Evolutionary conservation across 1,139 yeast genomes (phyloP).

Genomic region (Yamadazyma diddensiae): DNA sequence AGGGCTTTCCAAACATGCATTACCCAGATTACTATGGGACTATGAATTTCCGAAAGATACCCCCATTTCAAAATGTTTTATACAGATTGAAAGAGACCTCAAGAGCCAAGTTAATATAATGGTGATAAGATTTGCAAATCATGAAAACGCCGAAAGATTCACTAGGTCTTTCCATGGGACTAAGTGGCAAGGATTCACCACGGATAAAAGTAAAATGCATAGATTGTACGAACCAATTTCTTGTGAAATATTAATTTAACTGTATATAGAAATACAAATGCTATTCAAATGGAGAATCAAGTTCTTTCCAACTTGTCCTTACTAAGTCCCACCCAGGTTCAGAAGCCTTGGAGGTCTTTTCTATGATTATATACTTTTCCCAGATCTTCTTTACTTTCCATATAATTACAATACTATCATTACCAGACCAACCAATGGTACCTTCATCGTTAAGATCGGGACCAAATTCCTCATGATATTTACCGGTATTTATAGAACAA

Average conservation of each 20-base stretch:
- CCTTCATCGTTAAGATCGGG: slow-evolving; percentile 51
- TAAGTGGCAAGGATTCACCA: slow-evolving; percentile 33
- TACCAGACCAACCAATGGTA: slow-evolving; percentile 75
- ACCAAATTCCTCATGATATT: slow-evolving; percentile 31
- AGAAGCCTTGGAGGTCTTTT: slow-evolving; percentile 16
- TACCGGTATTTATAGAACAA: slow-evolving; percentile 68
- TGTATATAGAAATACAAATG: not conserved
- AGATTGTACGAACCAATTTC: slow-evolving; percentile 35
- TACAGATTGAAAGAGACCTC: slow-evolving; percentile 26
- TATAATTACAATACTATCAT: slow-evolving; percentile 60
- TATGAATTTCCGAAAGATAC: slow-evolving; percentile 27
- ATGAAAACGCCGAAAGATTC: slow-evolving; percentile 51
- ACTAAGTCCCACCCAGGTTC: slow-evolving; percentile 52
- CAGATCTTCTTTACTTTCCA: slow-evolving; percentile 76
- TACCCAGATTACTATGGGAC: slow-evolving; percentile 38
- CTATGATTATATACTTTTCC: slow-evolving; percentile 79
- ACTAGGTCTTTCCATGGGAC: slow-evolving; percentile 55
- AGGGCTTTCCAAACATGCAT: slow-evolving; percentile 31
- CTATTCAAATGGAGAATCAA: slow-evolving; percentile 25
- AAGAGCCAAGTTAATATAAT: slow-evolving; percentile 24
- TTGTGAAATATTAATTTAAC: slow-evolving; percentile 34
- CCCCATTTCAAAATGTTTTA: slow-evolving; percentile 14
- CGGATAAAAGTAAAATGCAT: slow-evolving; percentile 21
- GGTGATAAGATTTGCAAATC: slow-evolving; percentile 47
- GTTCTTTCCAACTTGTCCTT: slow-evolving; percentile 76